Conservation (phyloP, 768 basidiomycete genomes). For the Xerocomellus dryophilus region DNA sequence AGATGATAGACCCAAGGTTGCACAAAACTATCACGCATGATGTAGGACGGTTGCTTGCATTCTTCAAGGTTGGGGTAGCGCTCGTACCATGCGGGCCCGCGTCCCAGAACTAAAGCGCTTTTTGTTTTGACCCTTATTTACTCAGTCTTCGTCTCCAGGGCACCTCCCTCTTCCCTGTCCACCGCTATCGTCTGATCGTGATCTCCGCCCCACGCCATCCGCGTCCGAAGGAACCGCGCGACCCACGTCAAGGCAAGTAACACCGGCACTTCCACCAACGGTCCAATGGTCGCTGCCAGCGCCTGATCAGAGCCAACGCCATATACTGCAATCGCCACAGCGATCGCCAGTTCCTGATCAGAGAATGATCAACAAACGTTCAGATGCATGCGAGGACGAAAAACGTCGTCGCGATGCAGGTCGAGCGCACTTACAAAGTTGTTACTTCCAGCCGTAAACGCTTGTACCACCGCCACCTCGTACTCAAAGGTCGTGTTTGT, state of each 20-base stretch:
- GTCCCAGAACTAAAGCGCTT: too few species aligned
- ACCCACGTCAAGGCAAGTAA: conserved; percentile 67
- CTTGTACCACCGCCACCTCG: conserved; percentile 71
- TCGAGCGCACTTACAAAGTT: conserved; percentile 54
- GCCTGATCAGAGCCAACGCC: conserved; percentile 78
- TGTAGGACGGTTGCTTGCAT: too few species aligned
- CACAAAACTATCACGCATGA: too few species aligned
- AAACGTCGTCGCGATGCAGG: neutral
- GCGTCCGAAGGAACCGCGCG: conserved; percentile 44
- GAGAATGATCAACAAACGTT: neutral
- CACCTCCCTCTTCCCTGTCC: neutral
- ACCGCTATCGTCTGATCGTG: neutral
- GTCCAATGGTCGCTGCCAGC: conserved; percentile 76
- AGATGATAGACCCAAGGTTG: too few species aligned
- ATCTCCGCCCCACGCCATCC: conserved; percentile 38
- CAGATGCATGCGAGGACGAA: neutral
- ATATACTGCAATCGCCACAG: conserved; percentile 74
- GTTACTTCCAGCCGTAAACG: conserved; percentile 78
- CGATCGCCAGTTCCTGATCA: conserved; percentile 73
- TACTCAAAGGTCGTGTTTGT: conserved; percentile 42
- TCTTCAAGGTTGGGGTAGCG: too few species aligned
- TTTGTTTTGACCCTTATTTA: neutral
- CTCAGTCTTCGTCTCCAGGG: neutral
- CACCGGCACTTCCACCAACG: conserved; percentile 78
- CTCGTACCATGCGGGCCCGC: neutral